phyloP scores from a whole-genome alignment of 78 protist genomes.

The Cavenderia fasciculata region DNA sequence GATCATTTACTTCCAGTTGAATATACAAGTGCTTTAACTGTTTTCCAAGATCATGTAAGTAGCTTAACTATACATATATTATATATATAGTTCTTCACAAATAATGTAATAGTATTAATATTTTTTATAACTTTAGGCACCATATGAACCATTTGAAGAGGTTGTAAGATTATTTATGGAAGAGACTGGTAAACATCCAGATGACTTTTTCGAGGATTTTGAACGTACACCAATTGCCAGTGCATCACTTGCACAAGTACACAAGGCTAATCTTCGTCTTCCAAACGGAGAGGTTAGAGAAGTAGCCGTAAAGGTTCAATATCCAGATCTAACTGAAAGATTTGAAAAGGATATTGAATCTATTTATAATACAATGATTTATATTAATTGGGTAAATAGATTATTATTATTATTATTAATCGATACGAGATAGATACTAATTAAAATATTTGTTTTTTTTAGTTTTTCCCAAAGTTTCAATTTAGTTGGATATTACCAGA shows the following conservation, averaged over 20 bases:
- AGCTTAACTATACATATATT: no score
- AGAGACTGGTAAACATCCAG: conserved; percentile 65
- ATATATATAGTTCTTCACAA: no score
- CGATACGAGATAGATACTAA: background rate
- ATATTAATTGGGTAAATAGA: conserved; percentile 10
- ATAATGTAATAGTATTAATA: no score
- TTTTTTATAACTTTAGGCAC: no score
- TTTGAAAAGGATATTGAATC: conserved; percentile 70
- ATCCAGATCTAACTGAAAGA: conserved; percentile 52
- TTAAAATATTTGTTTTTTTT: background rate
- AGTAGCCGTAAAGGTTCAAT: conserved; percentile 84
- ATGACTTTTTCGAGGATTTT: conserved; percentile 56
- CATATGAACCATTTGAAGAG: conserved; percentile 43
- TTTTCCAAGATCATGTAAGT: conserved; percentile 73
- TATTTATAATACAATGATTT: conserved; percentile 13
- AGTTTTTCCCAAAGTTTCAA: conserved; percentile 64
- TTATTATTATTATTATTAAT: background rate
- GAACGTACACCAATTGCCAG: conserved; percentile 70
- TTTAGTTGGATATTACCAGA: conserved; percentile 81
- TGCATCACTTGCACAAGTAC: conserved; percentile 82
- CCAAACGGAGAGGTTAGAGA: conserved; percentile 42
- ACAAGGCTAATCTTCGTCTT: conserved; percentile 47
- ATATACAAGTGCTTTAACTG: conserved; percentile 23
- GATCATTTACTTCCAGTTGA: conserved; percentile 56
- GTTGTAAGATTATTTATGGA: conserved; percentile 39